Evolutionary conservation across 2,329 filamentous ascomycete species (phyloP).

Genomic region (Magnaporthiopsis rhizophila): DNA sequence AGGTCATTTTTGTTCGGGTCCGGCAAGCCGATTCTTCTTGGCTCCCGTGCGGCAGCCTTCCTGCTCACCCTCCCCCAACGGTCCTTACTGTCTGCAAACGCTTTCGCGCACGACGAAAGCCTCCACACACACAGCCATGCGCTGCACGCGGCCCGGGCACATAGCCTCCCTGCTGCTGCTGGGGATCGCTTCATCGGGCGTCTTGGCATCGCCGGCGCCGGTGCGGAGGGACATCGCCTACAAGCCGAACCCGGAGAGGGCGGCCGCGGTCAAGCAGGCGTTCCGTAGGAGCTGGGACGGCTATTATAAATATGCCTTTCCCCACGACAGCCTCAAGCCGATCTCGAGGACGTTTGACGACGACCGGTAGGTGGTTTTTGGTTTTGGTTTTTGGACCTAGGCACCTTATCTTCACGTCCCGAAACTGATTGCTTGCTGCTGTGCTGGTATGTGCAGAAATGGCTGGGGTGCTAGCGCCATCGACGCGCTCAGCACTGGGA

Average conservation of each 20-base stretch:
- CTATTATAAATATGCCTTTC: constrained; percentile 67
- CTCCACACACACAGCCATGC: constrained; percentile 9
- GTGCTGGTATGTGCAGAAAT: constrained; percentile 43
- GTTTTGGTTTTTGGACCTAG: background rate
- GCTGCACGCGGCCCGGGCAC: background rate
- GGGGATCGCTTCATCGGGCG: constrained; percentile 8
- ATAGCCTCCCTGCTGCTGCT: constrained; percentile 1
- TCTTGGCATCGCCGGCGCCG: constrained; percentile 8
- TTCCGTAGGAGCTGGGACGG: constrained; percentile 66
- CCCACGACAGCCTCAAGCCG: constrained; percentile 67
- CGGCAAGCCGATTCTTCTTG: background rate
- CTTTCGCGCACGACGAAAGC: background rate
- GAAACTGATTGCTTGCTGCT: constrained; percentile 2
- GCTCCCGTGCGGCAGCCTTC: background rate
- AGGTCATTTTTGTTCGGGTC: background rate
- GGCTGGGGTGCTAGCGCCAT: constrained; percentile 79
- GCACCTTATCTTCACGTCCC: background rate
- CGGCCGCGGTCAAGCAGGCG: constrained; percentile 56
- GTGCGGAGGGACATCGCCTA: constrained; percentile 13
- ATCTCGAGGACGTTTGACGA: constrained; percentile 57
- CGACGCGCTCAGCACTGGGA: constrained; percentile 71
- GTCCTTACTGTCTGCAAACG: background rate
- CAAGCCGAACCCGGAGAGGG: constrained; percentile 31
- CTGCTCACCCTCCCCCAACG: background rate
- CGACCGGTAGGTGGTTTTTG: constrained; percentile 48